phyloP scores from a whole-genome alignment of 768 basidiomycete genomes.

The Phylloporus sp. region DNA sequence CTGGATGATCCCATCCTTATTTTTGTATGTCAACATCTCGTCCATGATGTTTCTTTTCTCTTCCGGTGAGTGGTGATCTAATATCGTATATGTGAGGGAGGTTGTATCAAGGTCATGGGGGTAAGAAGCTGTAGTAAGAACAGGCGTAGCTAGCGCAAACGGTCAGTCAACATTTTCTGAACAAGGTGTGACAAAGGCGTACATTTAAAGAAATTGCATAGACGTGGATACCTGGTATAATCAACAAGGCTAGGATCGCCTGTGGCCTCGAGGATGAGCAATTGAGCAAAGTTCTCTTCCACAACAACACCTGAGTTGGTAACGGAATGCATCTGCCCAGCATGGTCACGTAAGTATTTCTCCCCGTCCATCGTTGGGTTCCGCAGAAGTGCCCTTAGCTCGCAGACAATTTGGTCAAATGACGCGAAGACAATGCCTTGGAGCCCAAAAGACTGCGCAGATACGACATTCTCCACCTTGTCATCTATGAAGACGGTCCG shows the following conservation, averaged over 20 bases:
- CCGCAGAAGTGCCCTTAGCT: conserved; percentile 12
- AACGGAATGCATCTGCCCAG: conserved; percentile 17
- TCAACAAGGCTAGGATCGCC: conserved; percentile 16
- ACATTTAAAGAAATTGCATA: conserved; percentile 21
- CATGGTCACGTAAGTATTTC: conserved; percentile 9
- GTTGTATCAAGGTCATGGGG: conserved; percentile 19
- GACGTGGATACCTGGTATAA: conserved; percentile 14
- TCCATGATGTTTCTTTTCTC: conserved; percentile 22
- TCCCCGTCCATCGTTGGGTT: conserved; percentile 14
- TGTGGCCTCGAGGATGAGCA: conserved; percentile 19
- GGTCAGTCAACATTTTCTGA: neutral
- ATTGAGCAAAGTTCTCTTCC: conserved; percentile 18
- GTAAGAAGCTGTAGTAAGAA: conserved; percentile 9
- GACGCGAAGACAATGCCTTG: conserved; percentile 19
- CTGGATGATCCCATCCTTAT: conserved; percentile 17
- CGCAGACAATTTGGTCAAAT: conserved; percentile 12
- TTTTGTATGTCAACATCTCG: conserved; percentile 14
- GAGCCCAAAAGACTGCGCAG: conserved; percentile 18
- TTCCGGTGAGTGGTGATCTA: conserved; percentile 6
- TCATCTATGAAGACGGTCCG: conserved; percentile 22
- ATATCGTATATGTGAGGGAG: conserved; percentile 18
- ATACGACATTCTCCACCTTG: conserved; percentile 19
- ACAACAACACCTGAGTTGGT: conserved; percentile 11
- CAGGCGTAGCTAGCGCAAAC: conserved; percentile 1
- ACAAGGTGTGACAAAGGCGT: neutral